Evolutionary conservation across 768 basidiomycete species (phyloP).

Genomic region (Daedaleopsis nitida): DNA sequence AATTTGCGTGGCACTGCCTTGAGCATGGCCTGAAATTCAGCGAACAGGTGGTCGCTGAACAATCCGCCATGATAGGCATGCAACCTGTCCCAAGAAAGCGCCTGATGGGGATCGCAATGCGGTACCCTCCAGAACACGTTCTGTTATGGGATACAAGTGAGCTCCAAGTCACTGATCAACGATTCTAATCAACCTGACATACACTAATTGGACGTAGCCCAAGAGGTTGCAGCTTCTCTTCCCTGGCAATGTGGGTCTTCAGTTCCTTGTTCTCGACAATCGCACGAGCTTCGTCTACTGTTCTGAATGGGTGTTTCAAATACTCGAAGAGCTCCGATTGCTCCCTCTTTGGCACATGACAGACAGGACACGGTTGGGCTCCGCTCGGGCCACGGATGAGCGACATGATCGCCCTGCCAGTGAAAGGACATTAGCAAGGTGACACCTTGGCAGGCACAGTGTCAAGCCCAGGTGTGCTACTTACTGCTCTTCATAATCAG

Average conservation of each 20-base stretch:
- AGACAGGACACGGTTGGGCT: constrained; percentile 16
- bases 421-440: too few species aligned
- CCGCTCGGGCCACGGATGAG: constrained; percentile 8
- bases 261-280: background rate
- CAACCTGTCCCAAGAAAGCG: constrained; percentile 16
- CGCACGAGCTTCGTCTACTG: background rate
- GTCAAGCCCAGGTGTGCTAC: background rate
- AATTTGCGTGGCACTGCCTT: background rate
- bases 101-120: constrained; percentile 8
- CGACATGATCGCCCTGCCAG: constrained; percentile 14
- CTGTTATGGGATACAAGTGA: background rate
- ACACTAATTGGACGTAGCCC: background rate
- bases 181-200: background rate
- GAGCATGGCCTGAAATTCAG: background rate
- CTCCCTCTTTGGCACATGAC: constrained; percentile 9
- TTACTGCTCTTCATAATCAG: constrained; percentile 23
- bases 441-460: background rate
- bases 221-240: background rate
- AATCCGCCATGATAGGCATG: constrained; percentile 19
- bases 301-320: background rate
- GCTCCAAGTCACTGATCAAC: background rate
- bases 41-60: constrained; percentile 15
- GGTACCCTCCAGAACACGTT: constrained; percentile 12
- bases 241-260: background rate
- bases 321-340: background rate